Evolutionary conservation across 352 stramenopile genomes (phyloP), one percentile per base, ranked within the genome.

Genomic region (Phytophthora nicotianae): DNA sequence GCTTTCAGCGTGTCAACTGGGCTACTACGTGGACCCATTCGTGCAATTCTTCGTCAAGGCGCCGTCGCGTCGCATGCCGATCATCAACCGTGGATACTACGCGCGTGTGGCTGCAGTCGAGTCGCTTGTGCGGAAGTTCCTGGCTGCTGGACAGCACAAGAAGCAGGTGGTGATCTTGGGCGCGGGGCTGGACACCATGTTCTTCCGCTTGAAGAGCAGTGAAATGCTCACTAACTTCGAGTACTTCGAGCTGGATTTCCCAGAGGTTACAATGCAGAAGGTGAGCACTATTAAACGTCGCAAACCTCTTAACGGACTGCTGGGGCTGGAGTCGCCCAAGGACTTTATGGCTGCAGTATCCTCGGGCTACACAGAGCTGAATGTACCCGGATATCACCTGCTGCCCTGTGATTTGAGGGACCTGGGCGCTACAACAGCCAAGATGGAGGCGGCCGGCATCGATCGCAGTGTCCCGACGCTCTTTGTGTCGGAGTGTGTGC

Each of bases 41-140:
- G 81, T 88, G 55, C 72, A 77, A 50, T 93, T 77, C 61, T 96
- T 96, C 53, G 83, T 94, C 62, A 92, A 90, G 79, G 24, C 55
- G 27, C 84, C 86, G 57, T 93, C 86, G 56, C 83, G 86, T 21
- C 86, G 87, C 60, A 93, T 95, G 86, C 88, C 88, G 20, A 78
- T 96, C 54, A 96, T 96, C 61, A 95, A 96, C 59, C 85, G 88
- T 50, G 88, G 88, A 1, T 96, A 96, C 68, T 96, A 95, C 68
- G 86, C 88, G 9, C 86, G 88, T 14, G 86, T 95, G 20, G 71
- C 75, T 5, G 83, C 78, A 3, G 66, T 96, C 38, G 83, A 95
- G 68, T 62, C 62, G 41, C 72, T 96, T 16, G 71, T 96, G 51
- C 72, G 68, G 21, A 76, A 74, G 24, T 96, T 95, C 52, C 58